These are phyloP conservation scores for Leavenworthia alabamica DNA, from an alignment of 345 rosid species.

Conservation along the genomic window DNA sequence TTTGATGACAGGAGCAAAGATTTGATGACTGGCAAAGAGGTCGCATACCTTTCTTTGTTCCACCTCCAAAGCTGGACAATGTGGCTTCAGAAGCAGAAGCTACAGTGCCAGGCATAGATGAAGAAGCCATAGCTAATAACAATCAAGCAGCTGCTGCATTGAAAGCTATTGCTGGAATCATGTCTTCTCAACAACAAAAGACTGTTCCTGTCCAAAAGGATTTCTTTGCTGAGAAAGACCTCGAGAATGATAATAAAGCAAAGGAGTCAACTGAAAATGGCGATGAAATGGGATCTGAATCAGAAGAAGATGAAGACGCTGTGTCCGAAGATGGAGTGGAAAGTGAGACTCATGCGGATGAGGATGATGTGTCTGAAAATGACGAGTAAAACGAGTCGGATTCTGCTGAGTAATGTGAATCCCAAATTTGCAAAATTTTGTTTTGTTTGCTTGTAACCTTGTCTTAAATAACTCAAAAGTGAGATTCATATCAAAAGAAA, in stretches of 20 bases:
- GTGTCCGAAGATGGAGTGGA: conserved; percentile 17
- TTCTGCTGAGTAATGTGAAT: background rate
- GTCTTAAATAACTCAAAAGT: background rate
- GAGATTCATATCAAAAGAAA: background rate
- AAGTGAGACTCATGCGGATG: conserved; percentile 8
- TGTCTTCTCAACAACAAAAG: conserved; percentile 67
- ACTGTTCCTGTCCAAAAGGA: conserved; percentile 74
- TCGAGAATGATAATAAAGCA: conserved; percentile 25
- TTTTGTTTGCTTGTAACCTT: background rate
- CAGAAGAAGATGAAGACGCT: background rate
- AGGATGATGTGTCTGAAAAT: too few species aligned
- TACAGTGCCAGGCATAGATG: conserved; percentile 32
- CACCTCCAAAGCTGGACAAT: conserved; percentile 53
- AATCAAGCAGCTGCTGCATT: conserved; percentile 58
- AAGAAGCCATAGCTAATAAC: conserved; percentile 43
- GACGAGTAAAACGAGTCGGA: conserved; percentile 1
- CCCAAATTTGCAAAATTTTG: conserved; percentile 6
- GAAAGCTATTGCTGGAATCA: conserved; percentile 65
- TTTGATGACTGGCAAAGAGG: conserved; percentile 99
- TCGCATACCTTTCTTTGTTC: conserved; percentile 75
- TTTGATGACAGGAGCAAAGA: conserved; percentile 73
- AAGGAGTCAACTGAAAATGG: conserved; percentile 26
- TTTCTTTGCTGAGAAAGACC: conserved; percentile 56
- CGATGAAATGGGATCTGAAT: conserved; percentile 11
- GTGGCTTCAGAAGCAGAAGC: conserved; percentile 34